Evolutionary conservation across 306 rosid genomes (phyloP).

Genomic region (Mimosa bimucronata): DNA sequence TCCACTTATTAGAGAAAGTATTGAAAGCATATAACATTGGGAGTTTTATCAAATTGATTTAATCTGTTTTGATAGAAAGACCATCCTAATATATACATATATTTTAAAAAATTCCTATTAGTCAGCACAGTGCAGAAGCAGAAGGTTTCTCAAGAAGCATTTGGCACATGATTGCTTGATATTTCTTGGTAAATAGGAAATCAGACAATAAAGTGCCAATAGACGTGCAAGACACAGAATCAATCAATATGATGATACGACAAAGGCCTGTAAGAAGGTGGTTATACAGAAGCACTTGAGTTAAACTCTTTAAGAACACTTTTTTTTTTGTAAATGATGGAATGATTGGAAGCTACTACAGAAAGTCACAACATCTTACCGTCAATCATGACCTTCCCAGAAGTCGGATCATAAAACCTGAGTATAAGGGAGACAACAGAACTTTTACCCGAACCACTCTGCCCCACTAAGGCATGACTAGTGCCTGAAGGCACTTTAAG

Average conservation of each 20-base stretch:
- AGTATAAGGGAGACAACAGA: conserved; percentile 79
- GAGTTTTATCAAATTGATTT: no score
- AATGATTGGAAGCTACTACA: neutral
- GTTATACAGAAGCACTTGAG: no score
- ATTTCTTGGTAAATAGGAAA: neutral
- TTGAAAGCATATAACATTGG: no score
- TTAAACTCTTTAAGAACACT: neutral
- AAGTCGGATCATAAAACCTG: conserved; percentile 80
- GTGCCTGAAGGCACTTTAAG: conserved; percentile 65
- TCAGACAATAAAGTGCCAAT: neutral
- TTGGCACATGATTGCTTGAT: neutral
- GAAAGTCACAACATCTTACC: conserved; percentile 52
- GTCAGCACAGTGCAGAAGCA: conserved; percentile 46
- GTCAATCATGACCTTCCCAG: conserved; percentile 83
- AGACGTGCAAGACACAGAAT: neutral
- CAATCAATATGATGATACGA: no score
- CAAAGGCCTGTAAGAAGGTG: no score
- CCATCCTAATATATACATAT: no score
- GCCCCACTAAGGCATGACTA: conserved; percentile 85
- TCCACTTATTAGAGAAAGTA: no score
- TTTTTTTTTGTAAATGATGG: neutral
- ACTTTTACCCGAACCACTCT: conserved; percentile 96
- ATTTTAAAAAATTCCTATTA: no score
- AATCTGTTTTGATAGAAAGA: no score
- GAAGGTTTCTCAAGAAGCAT: conserved; percentile 27